These are phyloP conservation scores for Cryptosporidium sp. DNA, from an alignment of 169 alveolate species.

Conservation along the genomic window DNA sequence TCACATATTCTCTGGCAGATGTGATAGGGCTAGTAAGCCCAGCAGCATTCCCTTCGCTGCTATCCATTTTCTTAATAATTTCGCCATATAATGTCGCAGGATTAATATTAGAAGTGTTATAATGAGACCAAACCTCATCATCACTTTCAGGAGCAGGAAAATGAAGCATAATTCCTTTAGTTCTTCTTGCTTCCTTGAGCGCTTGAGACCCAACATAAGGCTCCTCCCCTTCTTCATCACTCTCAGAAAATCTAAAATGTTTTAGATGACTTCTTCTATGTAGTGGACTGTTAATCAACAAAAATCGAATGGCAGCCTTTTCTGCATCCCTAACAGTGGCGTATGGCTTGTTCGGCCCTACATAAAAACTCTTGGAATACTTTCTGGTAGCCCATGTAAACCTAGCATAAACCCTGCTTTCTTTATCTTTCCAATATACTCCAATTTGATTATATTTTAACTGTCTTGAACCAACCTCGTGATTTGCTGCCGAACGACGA, in stretches of 20 bases:
- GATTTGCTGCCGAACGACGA: conserved; percentile 43
- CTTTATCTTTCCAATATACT: conserved; percentile 74
- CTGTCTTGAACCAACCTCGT: conserved; percentile 70
- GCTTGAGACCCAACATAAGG: conserved; percentile 77
- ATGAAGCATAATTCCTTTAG: conserved; percentile 70
- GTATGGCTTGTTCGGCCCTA: conserved; percentile 73
- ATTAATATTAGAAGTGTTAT: conserved; percentile 65
- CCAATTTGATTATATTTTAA: conserved; percentile 69
- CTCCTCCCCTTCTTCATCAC: conserved; percentile 67
- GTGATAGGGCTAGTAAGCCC: conserved; percentile 56
- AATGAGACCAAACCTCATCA: conserved; percentile 76
- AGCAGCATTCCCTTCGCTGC: conserved; percentile 16
- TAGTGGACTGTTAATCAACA: conserved; percentile 61
- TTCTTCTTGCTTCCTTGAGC: conserved; percentile 66
- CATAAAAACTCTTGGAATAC: conserved; percentile 72
- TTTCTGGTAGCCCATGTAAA: conserved; percentile 76
- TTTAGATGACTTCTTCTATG: conserved; percentile 75
- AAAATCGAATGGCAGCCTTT: conserved; percentile 67
- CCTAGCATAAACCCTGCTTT: conserved; percentile 76
- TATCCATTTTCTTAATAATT: conserved; percentile 71
- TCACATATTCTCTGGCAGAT: conserved; percentile 71
- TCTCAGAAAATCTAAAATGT: conserved; percentile 71
- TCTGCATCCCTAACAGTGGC: conserved; percentile 76
- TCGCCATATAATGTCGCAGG: conserved; percentile 75
- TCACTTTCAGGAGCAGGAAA: conserved; percentile 76